These are phyloP conservation scores for Plasmodium berghei DNA, from an alignment of 169 alveolate species.

Conservation along the genomic window DNA sequence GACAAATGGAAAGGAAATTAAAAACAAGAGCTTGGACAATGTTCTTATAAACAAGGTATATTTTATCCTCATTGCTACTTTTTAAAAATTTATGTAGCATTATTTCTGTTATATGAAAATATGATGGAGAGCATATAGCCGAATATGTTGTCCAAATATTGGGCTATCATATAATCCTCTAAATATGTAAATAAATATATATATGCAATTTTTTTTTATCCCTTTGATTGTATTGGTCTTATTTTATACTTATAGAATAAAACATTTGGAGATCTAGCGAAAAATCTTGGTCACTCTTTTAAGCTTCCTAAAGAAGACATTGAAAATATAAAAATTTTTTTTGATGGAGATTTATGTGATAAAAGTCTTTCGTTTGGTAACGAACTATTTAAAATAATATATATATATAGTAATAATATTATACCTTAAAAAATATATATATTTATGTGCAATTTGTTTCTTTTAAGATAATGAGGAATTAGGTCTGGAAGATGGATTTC, in stretches of 20 bases:
- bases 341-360: conserved; percentile 73
- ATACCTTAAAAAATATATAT: background rate
- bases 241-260: conserved; percentile 21
- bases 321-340: conserved; percentile 57
- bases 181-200: no score
- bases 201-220: background rate
- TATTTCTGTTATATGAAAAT: no score
- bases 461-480: conserved; percentile 46
- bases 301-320: conserved; percentile 55
- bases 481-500: conserved; percentile 68
- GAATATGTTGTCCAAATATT: no score
- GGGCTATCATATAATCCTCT: no score
- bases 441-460: background rate
- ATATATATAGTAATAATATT: background rate
- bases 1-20: conserved; percentile 50
- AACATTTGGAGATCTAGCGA: conserved; percentile 71
- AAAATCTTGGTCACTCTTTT: conserved; percentile 40
- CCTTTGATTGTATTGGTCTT: background rate
- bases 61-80: background rate
- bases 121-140: no score
- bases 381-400: background rate
- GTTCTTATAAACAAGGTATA: conserved; percentile 71
- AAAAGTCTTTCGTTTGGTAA: conserved; percentile 53
- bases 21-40: conserved; percentile 57
- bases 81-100: no score